phyloP scores from a whole-genome alignment of 208 protist species.

The Leptomonas seymouri region DNA sequence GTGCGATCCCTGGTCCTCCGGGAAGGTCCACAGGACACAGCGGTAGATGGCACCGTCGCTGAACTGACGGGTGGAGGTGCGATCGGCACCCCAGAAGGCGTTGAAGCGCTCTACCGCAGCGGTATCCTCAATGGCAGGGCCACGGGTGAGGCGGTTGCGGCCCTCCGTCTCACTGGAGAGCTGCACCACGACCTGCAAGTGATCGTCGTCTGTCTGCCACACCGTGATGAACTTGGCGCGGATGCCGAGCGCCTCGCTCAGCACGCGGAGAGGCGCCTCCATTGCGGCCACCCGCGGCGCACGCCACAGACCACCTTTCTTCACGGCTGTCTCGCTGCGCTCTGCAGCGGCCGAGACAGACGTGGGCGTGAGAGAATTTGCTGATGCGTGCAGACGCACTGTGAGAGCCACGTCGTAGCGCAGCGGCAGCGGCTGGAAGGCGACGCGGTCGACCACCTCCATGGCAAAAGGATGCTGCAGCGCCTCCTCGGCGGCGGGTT shows the following conservation, averaged over 20 bases:
- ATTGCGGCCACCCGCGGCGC: slow-evolving; percentile 25
- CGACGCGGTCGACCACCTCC: slow-evolving; percentile 52
- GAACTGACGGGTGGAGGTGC: slow-evolving; percentile 86
- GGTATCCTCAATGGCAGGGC: slow-evolving; percentile 72
- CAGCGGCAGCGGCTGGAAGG: slow-evolving; percentile 69
- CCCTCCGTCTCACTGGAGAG: slow-evolving; percentile 68
- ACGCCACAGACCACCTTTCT: slow-evolving; percentile 19
- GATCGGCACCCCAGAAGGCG: slow-evolving; percentile 72
- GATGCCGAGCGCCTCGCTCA: slow-evolving; percentile 53
- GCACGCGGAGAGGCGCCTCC: slow-evolving; percentile 33
- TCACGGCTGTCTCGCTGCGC: slow-evolving; percentile 20
- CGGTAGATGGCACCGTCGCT: slow-evolving; percentile 85
- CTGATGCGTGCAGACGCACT: slow-evolving; percentile 21
- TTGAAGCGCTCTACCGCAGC: slow-evolving; percentile 74
- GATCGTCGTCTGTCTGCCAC: slow-evolving; percentile 48
- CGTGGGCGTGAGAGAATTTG: neutral
- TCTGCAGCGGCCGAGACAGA: slow-evolving; percentile 3
- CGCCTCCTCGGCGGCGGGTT: slow-evolving; percentile 66
- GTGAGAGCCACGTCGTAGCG: slow-evolving; percentile 68
- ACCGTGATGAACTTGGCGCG: slow-evolving; percentile 47
- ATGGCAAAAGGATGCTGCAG: slow-evolving; percentile 53
- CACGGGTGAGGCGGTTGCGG: slow-evolving; percentile 75
- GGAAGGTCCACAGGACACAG: slow-evolving; percentile 80
- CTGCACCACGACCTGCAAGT: slow-evolving; percentile 57
- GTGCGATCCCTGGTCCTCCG: slow-evolving; percentile 55